Evolutionary conservation across 2,329 filamentous ascomycete genomes (phyloP).

Genomic region (Conoideocrella luteorostrata): DNA sequence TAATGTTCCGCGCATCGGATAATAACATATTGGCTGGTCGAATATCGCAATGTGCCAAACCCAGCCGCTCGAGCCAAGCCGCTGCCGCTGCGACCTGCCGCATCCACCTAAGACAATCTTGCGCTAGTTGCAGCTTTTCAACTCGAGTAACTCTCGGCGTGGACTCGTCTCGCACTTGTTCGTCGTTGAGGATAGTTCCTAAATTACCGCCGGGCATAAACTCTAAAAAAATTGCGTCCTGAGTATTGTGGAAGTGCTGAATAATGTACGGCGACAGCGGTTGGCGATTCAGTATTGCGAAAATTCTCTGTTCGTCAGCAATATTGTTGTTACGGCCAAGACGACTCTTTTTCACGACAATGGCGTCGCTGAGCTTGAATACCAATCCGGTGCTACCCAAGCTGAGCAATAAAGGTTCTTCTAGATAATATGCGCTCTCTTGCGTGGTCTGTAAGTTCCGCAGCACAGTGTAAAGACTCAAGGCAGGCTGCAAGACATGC

Average conservation of each 20-base stretch:
- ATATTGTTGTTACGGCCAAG: slow-evolving; percentile 4
- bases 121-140: slow-evolving; percentile 1
- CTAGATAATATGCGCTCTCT: neutral
- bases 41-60: slow-evolving; percentile 11
- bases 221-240: slow-evolving; percentile 10
- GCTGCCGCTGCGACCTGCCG: slow-evolving; percentile 10
- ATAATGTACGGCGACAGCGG: slow-evolving; percentile 11
- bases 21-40: slow-evolving; percentile 9
- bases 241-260: slow-evolving; percentile 5
- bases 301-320: slow-evolving; percentile 7
- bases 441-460: neutral
- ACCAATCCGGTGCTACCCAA: slow-evolving; percentile 11
- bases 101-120: slow-evolving; percentile 8
- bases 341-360: slow-evolving; percentile 11
- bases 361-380: slow-evolving; percentile 8
- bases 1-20: slow-evolving; percentile 2
- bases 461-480: neutral
- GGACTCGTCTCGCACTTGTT: neutral
- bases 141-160: slow-evolving; percentile 7
- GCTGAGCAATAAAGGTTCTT: slow-evolving; percentile 6
- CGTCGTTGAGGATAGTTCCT: neutral
- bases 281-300: slow-evolving; percentile 8
- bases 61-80: slow-evolving; percentile 10
- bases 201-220: slow-evolving; percentile 6
- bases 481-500: neutral